Base-by-base conservation (phyloP, 2,329 filamentous ascomycete species). In the Aspergillus sergii region DNA sequence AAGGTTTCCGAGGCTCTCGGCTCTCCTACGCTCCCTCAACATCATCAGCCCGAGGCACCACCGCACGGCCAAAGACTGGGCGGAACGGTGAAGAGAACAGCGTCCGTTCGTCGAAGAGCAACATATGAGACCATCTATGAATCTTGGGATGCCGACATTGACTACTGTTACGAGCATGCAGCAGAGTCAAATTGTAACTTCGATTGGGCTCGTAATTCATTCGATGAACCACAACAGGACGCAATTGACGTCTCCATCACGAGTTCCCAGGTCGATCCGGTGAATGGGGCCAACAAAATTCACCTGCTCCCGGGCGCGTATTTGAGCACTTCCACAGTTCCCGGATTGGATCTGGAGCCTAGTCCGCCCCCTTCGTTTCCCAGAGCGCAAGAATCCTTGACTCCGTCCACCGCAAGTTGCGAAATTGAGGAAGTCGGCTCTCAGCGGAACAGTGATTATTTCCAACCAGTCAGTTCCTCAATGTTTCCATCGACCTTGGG, bases 81-180 rank as follows among this genome's bases (percentile, higher is more conserved):
- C 60, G 56, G 68, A 60, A 48, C 58, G 57, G 28, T 69, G 63
- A 56, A 58, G 9, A 63, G 53, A 54, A 66, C 45, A 41, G 66
- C 64, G 43, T 68, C 64, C 30, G 61, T 66, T 59, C 65, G 32
- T 60, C 64, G 59, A 58, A 69, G 54, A 61, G 67, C 59, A 64
- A 64, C 65, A 51, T 68, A 72, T 48, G 74, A 75, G 34, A 73
- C 73, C 36, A 67, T 76, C 41, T 75, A 74, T 61, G 75, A 76
- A 53, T 84, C 83, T 1, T 89, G 86, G 86, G 86, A 89, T 68
- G 85, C 86, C 45, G 85, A 87, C 64, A 85, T 89, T 61, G 86
- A 88, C 66, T 88, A 85, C 69, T 87, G 85, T 69, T 88, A 88
- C 67, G 84, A 88, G 64, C 83, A 87, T 70, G 85, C 84, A 30